These are phyloP conservation scores for Mortierella sp. DNA, from an alignment of 371 early-diverging fungal genomes.

Conservation along the genomic window DNA sequence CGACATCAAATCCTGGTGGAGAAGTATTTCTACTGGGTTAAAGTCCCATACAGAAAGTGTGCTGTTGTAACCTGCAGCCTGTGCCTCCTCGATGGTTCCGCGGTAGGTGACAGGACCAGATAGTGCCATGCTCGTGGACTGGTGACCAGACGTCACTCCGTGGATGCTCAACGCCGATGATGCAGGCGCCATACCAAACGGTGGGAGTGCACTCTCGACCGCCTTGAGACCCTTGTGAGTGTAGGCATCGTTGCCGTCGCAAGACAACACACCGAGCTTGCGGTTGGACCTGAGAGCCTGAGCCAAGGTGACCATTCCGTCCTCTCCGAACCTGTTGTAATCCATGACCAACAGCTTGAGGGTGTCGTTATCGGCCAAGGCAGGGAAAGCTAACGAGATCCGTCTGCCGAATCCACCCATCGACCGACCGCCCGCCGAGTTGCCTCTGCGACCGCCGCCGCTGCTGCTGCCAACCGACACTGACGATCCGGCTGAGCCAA, in stretches of 20 bases:
- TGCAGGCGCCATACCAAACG: not conserved
- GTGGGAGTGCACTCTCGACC: constrained; percentile 35
- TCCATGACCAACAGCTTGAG: constrained; percentile 41
- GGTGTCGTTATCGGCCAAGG: constrained; percentile 29
- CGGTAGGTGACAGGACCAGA: constrained; percentile 15
- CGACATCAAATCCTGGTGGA: constrained; percentile 35
- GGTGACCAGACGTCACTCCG: not conserved
- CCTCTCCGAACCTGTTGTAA: constrained; percentile 48
- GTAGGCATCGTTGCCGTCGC: constrained; percentile 52
- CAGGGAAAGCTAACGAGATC: constrained; percentile 37
- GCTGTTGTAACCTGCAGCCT: constrained; percentile 40
- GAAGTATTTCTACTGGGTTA: constrained; percentile 24
- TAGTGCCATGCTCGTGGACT: not conserved
- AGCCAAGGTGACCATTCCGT: constrained; percentile 33
- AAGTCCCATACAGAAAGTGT: constrained; percentile 42
- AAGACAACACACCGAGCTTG: constrained; percentile 25
- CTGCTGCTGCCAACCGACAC: not conserved
- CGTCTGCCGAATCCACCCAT: constrained; percentile 45
- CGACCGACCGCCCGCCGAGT: constrained; percentile 10
- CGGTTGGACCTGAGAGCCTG: constrained; percentile 32
- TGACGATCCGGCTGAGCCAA: not conserved
- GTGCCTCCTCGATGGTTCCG: constrained; percentile 37
- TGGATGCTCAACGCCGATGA: not conserved
- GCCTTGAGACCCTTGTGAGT: constrained; percentile 39
- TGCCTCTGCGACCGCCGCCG: not conserved